Evolutionary conservation across 345 rosid genomes (phyloP).

Genomic region (Eucalyptus pumila): DNA sequence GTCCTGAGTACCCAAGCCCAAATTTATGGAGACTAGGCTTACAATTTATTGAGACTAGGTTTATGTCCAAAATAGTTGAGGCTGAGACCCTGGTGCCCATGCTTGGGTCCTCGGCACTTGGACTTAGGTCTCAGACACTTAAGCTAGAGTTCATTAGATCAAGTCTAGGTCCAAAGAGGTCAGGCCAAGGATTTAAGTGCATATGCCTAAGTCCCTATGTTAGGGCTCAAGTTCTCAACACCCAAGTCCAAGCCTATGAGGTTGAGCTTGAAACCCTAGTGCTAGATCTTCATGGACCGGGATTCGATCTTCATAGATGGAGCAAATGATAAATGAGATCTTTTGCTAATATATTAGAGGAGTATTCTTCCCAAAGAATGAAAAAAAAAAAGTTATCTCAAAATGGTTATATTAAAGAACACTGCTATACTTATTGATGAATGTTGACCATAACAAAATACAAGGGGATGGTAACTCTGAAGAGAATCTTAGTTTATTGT

Average conservation of each 20-base stretch:
- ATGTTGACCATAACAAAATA: background rate
- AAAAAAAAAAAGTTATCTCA: background rate
- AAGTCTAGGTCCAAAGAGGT: background rate
- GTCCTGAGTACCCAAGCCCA: accelerated
- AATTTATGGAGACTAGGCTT: background rate
- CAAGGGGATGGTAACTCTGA: background rate
- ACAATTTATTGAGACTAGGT: background rate
- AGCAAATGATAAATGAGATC: background rate
- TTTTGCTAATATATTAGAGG: background rate
- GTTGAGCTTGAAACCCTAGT: accelerated
- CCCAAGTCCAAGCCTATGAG: accelerated
- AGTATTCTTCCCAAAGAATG: background rate
- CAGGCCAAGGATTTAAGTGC: accelerated
- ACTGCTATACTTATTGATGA: background rate
- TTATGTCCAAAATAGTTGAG: accelerated
- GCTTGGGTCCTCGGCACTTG: background rate
- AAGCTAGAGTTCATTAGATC: background rate
- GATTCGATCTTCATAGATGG: accelerated
- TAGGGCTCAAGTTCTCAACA: background rate
- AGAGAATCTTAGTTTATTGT: background rate
- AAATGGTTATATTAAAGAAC: background rate
- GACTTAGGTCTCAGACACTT: accelerated
- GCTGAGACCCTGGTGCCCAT: accelerated
- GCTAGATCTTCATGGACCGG: accelerated
- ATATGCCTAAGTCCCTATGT: background rate